Evolutionary conservation across 2,329 filamentous ascomycete genomes (phyloP).

Genomic region (Calonectria pseudoturangicola): DNA sequence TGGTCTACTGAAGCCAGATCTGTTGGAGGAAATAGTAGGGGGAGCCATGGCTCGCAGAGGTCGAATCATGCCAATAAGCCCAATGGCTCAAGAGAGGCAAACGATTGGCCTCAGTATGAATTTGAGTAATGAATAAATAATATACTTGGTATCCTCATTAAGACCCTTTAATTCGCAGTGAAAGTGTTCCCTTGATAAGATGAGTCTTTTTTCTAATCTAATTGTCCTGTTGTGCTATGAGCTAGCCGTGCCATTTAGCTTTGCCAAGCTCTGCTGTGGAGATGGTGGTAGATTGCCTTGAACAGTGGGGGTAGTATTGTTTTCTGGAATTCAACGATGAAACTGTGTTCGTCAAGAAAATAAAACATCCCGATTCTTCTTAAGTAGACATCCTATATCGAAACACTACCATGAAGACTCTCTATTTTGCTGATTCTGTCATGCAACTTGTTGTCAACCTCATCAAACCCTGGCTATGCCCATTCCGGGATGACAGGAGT

Average conservation of each 20-base stretch:
- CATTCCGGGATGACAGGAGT: not conserved
- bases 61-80: not conserved
- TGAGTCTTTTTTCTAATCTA: not conserved
- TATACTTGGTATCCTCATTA: no score
- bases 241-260: not conserved
- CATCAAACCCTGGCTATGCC: not conserved
- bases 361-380: not conserved
- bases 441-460: not conserved
- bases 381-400: not conserved
- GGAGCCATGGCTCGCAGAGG: not conserved
- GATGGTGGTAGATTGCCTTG: not conserved
- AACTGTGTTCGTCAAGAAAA: not conserved
- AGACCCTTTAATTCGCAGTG: not conserved
- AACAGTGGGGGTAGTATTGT: not conserved
- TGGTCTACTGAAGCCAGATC: slow-evolving; percentile 8
- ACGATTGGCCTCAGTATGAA: slow-evolving; percentile 1
- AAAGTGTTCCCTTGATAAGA: not conserved
- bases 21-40: not conserved
- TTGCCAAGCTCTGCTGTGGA: not conserved
- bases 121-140: slow-evolving; percentile 1
- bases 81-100: not conserved
- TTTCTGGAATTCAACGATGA: not conserved
- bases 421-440: not conserved
- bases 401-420: not conserved
- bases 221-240: not conserved